A percentile compares a stretch with the other conserved stretches of the same genome.
Conservation (phyloP, 139 green algal species). For the Volvox reticuliferus region DNA sequence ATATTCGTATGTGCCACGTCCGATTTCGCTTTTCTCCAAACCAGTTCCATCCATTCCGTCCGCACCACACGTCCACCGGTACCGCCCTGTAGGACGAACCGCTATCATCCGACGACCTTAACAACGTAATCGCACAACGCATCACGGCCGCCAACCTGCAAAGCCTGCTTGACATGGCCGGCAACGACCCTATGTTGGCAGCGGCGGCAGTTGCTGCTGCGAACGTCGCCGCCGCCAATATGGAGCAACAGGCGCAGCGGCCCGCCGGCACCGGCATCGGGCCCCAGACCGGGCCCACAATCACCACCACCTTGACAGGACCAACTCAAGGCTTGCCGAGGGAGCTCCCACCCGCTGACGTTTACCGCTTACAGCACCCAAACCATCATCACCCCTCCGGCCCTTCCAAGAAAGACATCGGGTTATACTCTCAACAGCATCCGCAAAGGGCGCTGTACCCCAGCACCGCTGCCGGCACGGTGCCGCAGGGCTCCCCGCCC, state of each 20-base stretch:
- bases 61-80: too few species aligned
- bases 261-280: not conserved
- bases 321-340: not conserved
- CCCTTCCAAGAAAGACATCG: not conserved
- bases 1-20: too few species aligned
- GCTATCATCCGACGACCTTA: slow-evolving; percentile 10
- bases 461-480: not conserved
- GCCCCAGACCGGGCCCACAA: not conserved
- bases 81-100: slow-evolving; percentile 20
- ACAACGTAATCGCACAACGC: slow-evolving; percentile 9
- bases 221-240: not conserved
- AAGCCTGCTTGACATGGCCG: not conserved
- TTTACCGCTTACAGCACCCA: not conserved
- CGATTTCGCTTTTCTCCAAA: too few species aligned
- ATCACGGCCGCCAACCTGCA: not conserved
- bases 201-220: not conserved
- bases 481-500: not conserved
- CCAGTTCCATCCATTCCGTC: too few species aligned
- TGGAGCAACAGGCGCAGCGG: not conserved
- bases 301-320: not conserved
- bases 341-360: not conserved
- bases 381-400: not conserved
- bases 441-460: not conserved
- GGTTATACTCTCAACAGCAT: not conserved
- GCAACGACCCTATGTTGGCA: not conserved